Conservation (phyloP, 2,329 filamentous ascomycete species). For the Onygenales sp. region DNA sequence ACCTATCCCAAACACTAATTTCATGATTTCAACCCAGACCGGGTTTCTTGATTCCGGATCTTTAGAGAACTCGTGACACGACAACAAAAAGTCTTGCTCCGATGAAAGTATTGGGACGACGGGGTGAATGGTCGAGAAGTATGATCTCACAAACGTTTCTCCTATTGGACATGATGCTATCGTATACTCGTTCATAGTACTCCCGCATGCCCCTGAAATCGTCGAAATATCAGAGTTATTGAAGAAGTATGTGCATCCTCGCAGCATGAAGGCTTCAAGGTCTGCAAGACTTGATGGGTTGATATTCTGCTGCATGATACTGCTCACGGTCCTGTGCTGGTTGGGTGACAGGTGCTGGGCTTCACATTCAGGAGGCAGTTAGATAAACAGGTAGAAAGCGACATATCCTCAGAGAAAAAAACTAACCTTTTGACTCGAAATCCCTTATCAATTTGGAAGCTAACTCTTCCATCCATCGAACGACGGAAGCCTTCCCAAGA, state of each 20-base stretch:
- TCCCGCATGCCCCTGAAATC: not conserved
- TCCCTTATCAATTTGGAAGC: not conserved
- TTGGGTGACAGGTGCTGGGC: not conserved
- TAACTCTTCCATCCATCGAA: constrained; percentile 11
- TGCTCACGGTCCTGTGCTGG: constrained; percentile 2
- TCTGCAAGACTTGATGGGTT: constrained; percentile 3
- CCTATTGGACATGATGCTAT: constrained; percentile 15
- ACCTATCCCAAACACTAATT: constrained; percentile 33
- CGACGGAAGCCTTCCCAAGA: constrained; percentile 12
- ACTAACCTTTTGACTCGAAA: constrained; percentile 6
- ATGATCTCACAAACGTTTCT: constrained; percentile 24
- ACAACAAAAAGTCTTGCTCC: constrained; percentile 19
- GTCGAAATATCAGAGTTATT: constrained; percentile 18
- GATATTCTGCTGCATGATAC: not conserved
- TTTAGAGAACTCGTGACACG: constrained; percentile 23
- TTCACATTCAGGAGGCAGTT: not conserved
- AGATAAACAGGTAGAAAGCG: not conserved
- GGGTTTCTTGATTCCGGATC: constrained; percentile 8
- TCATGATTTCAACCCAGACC: constrained; percentile 29
- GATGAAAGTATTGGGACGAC: constrained; percentile 29
- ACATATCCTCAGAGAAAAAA: not conserved
- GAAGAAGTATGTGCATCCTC: constrained; percentile 26
- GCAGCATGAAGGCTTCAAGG: constrained; percentile 8
- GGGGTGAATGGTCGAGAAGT: constrained; percentile 28
- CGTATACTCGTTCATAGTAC: not conserved